These are phyloP conservation scores for Colletotrichum acutatum DNA, from an alignment of 2,329 filamentous ascomycete species.

Conservation along the genomic window DNA sequence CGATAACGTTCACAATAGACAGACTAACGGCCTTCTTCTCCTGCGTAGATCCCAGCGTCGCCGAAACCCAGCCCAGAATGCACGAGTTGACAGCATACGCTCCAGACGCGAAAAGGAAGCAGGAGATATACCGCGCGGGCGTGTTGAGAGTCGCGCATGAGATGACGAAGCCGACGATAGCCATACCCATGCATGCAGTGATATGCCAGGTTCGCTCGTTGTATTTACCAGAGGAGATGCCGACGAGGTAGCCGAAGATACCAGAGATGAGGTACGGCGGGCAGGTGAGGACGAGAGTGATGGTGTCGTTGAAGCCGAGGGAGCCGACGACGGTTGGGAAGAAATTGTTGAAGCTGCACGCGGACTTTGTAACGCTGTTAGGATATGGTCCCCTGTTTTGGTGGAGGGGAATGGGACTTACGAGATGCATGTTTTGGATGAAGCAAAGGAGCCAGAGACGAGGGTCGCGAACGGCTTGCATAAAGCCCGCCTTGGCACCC, in stretches of 20 bases:
- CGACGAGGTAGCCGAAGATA: constrained; percentile 52
- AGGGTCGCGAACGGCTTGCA: constrained; percentile 42
- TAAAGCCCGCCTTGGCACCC: constrained; percentile 46
- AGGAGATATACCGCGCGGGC: constrained; percentile 45
- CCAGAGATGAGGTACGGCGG: constrained; percentile 60
- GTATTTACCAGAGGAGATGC: constrained; percentile 54
- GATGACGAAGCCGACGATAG: constrained; percentile 52
- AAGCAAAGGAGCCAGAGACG: constrained; percentile 43
- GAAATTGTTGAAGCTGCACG: constrained; percentile 42
- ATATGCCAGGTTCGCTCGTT: constrained; percentile 56
- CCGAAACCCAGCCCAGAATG: constrained; percentile 52
- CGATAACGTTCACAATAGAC: constrained; percentile 55
- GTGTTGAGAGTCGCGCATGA: constrained; percentile 45
- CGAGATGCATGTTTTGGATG: constrained; percentile 43
- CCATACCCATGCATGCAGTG: constrained; percentile 49
- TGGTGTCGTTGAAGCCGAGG: constrained; percentile 47
- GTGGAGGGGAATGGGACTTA: no score
- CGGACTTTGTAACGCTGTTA: constrained; percentile 9
- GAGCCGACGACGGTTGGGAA: constrained; percentile 46
- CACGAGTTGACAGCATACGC: constrained; percentile 51
- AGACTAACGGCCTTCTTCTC: constrained; percentile 57
- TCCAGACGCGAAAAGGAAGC: constrained; percentile 49
- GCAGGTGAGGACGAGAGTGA: constrained; percentile 56
- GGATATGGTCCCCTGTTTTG: no score
- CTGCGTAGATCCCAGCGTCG: constrained; percentile 53